Evolutionary conservation across 2,329 filamentous ascomycete genomes (phyloP), one percentile per base, ranked within the genome.

Genomic region (Exophiala spinifera): DNA sequence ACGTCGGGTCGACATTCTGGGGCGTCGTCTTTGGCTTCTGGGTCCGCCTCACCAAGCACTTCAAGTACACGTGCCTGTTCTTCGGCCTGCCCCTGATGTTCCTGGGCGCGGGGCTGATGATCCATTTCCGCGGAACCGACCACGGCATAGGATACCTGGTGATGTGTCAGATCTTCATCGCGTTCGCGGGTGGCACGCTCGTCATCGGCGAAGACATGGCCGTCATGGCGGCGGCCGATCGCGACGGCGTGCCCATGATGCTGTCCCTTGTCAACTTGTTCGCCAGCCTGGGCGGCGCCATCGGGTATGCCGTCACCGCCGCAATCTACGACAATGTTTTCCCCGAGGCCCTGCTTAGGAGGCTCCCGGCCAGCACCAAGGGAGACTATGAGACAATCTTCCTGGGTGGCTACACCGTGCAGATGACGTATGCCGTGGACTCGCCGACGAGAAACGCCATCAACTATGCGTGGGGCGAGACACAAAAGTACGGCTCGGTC

Each of bases 1-100:
- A 49, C 33, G 49, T 79, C 44, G 83, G 83, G 64, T 73, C 87
- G n/a, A 79, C 83, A n/a, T 76, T 83, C 53, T 57, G 76, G 2
- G 49, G 82, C 39, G 79, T 79, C 58, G 66, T 80, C 0, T 56
- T 69, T 1, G 63, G 56, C 15, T 46, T 72, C 14, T 56, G 73
- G 37, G 78, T 82, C 56, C 74, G 75, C 43, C 64, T 59, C 23
- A 77, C 74, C 4, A 74, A 75, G 10, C 74, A 70, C 25, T 79
- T 80, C 70, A 82, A 81, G 66, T 76, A 69, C 57, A 58, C 77
- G 2, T 72, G 75, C 2, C 65, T 79, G 6, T 77, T 67, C 63
- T 75, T 78, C 48, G 79, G 73, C 25, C 65, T 80, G 1, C 78
- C 79, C 0, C 50, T 81, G 8, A 75, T 70, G 39, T 71, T 79